Percentiles rank a stretch among this genome's conserved stretches.
Conservation (phyloP, 306 rosid species). For the Adenanthera pavonina region DNA sequence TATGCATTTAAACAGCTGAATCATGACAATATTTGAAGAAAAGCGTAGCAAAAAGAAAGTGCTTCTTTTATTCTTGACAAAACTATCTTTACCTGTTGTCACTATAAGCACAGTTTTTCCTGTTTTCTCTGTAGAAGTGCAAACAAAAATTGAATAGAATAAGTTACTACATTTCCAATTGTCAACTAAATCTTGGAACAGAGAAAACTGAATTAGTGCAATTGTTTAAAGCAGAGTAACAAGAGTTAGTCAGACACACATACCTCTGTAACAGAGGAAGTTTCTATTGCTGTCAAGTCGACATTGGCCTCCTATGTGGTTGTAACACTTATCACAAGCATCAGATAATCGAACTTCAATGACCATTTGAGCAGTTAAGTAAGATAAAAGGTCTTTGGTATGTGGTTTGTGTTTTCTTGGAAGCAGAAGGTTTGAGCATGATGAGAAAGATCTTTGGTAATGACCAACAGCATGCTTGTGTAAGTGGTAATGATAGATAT, state of each 20-base stretch:
- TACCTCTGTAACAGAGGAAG: conserved; percentile 6
- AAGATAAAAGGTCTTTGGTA: background rate
- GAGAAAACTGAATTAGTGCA: background rate
- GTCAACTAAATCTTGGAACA: too few species aligned
- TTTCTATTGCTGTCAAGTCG: conserved; percentile 1
- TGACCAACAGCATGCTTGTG: background rate
- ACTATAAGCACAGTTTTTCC: background rate
- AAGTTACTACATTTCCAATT: background rate
- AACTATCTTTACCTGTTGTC: background rate
- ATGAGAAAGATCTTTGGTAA: background rate
- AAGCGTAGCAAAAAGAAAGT: too few species aligned
- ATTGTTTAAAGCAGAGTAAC: background rate
- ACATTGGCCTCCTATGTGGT: conserved; percentile 21
- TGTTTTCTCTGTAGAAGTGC: background rate
- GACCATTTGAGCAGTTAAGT: background rate
- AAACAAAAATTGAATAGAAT: background rate
- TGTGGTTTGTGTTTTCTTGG: conserved; percentile 1
- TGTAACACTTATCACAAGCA: conserved; percentile 36
- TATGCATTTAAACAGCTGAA: background rate
- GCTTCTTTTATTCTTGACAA: too few species aligned
- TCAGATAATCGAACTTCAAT: conserved; percentile 8
- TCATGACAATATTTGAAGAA: background rate
- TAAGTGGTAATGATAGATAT: background rate
- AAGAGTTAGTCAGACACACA: background rate
- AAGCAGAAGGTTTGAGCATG: conserved; percentile 36